Base-by-base conservation (phyloP, 2,329 filamentous ascomycete species). In the Paramyrothecium roridum region DNA sequence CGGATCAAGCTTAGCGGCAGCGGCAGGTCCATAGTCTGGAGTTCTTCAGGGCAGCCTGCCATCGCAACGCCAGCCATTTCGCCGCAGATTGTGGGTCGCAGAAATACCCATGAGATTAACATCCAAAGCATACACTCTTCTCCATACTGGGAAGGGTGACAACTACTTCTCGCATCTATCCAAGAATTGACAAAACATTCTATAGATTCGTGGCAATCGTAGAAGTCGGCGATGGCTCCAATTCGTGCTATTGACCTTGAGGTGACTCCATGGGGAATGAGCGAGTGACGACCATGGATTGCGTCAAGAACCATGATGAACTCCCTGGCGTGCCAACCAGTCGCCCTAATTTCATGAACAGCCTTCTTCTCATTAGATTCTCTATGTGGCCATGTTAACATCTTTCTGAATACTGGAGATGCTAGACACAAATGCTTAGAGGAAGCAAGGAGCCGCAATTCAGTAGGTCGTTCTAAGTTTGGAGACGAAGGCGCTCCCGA, bases 161-260 rank as follows among this genome's bases (percentile, higher is more conserved):
- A n/a, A n/a, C n/a, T n/a, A n/a, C n/a, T n/a, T n/a, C n/a, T n/a
- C n/a, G n/a, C n/a, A n/a, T n/a, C n/a, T n/a, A n/a, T n/a, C n/a
- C n/a, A n/a, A n/a, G 48, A 50, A n/a, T 26, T 43, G 37, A 54
- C 55, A 19, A 52, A 47, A 20, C 55, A 56, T 40, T n/a, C n/a
- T n/a, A n/a, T n/a, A n/a, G n/a, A n/a, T n/a, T n/a, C n/a, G n/a
- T n/a, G n/a, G n/a, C n/a, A n/a, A n/a, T 47, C 48, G 20, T 53
- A 56, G 34, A 51, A 56, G 22, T 56, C 52, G 17, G 51, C 52
- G 19, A 56, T 47, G 26, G 37, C 20, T 20, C 52, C 43, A 26
- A 54, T 54, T 8, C 48, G 51, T 11, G 55, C 52, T n/a, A 56
- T 48, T 22, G n/a, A n/a, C n/a, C n/a, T n/a, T n/a, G n/a, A n/a